Percentiles rank a stretch among this genome's conserved stretches.
Conservation (phyloP, 1,284 basidiomycete species). For the Fomitopsis pinicola region DNA sequence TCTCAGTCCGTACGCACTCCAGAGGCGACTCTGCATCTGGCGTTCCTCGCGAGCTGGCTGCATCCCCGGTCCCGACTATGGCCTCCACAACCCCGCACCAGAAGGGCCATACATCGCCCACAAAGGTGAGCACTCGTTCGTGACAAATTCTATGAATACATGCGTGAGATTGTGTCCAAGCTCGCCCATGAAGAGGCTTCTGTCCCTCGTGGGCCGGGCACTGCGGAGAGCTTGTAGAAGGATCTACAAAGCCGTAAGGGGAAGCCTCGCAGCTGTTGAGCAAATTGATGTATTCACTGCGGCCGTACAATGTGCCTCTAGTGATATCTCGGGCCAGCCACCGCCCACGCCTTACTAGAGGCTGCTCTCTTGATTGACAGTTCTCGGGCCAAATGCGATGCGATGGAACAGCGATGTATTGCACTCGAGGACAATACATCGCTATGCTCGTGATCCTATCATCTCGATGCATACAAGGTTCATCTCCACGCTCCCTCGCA, state of each 20-base stretch:
- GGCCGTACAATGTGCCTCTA: not conserved
- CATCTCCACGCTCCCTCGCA: not conserved
- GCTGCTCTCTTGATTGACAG: not conserved
- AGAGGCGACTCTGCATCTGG: constrained; percentile 23
- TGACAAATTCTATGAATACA: not conserved
- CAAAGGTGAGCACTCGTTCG: constrained; percentile 45
- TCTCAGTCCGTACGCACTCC: constrained; percentile 22
- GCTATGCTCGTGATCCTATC: not conserved
- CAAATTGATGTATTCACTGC: no score
- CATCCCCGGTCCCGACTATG: constrained; percentile 24
- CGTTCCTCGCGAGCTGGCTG: constrained; percentile 19
- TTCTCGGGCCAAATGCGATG: not conserved
- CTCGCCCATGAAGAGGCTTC: not conserved
- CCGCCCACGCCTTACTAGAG: not conserved
- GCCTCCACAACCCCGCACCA: constrained; percentile 15
- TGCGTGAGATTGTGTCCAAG: not conserved
- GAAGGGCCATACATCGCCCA: constrained; percentile 55
- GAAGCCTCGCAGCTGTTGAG: no score
- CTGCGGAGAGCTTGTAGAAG: no score
- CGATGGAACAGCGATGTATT: not conserved
- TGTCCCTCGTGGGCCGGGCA: no score
- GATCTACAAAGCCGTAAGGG: no score
- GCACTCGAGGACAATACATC: not conserved
- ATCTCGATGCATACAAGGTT: constrained; percentile 5
- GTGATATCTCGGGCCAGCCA: not conserved